Evolutionary conservation across 768 basidiomycete species (phyloP), one percentile per base, ranked within the genome.

Genomic region (Mycena epipterygia): DNA sequence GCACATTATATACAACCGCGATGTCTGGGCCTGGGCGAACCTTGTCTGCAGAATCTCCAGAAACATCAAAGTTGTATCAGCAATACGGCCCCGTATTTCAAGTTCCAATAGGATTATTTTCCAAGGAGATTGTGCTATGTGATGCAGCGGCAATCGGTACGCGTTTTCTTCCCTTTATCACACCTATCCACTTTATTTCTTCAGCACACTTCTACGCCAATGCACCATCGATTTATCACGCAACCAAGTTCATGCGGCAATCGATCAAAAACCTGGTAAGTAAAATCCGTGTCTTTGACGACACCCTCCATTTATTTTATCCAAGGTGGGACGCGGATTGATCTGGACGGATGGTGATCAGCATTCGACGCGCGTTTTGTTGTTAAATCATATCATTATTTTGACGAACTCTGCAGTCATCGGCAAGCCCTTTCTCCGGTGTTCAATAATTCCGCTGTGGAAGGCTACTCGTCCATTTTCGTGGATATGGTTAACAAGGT

Each of bases 171-270:
- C 23, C 2, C 9, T 32, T 21, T 2, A 9, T 33, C 30, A n/a
- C 9, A 25, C 14, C 14, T 11, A 35, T 23, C 25, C 0, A n/a
- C 33, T 16, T 29, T 46, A 25, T 44, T 21, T 65, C 5, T 23
- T 4, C 37, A 72, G 72, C 64, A 3, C 72, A 73, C 48, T 73
- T 73, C 42, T 73, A 73, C 49, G 67, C 64, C 2, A 65, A 70
- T 46, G 59, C 72, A 14, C 72, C 72, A 8, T 12, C 21, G 2
- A 51, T 69, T 23, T 73, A 73, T 46, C 68, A 53, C 21, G 42
- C 64, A 9, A 39, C 64, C 21, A 48, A 42, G 23, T 37, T 3
- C 4, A n/a, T 51, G 6, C 62, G 56, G 29, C 16, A 49, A 55
- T 27, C 32, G 3, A 64, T 39, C 1, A 70, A 64, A 32, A 70